Evolutionary conservation across 495 filamentous ascomycete species (phyloP), one percentile per base, ranked within the genome.

Genomic region (Cenococcum geophilum): DNA sequence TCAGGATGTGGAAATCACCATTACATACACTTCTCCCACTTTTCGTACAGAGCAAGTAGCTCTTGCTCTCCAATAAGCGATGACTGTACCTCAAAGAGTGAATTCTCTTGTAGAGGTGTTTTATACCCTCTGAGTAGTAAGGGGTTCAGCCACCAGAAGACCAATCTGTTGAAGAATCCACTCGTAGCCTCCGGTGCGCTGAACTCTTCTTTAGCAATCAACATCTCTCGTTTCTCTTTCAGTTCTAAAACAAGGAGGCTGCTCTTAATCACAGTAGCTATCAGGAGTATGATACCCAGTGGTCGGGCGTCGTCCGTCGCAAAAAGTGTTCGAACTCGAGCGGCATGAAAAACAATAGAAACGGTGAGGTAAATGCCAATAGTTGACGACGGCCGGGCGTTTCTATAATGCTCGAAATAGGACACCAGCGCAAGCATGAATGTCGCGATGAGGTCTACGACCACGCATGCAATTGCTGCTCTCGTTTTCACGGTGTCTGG

Each of bases 351-450:
- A 21, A 61, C 14, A 25, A 32, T 40, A 21, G 59, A 55, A 22
- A 61, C 35, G 20, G 27, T 47, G 10, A 61, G 59, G 51, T 55
- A 61, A 16, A 55, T 47, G 36, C 32, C 23, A 20, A 61, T 52
- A 21, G 40, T 34, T 4, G 59, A 55, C n/a, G 59, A 61, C 16
- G 59, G 59, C 34, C 59, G 49, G 47, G 50, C 14, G 22, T 35
- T 61, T 23, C 59, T 34, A 23, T 61, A 61, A 20, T 61, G 59
- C 36, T 61, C 59, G 40, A 61, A 61, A 25, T 61, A 37, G 14
- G 59, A 61, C 3, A 55, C 51, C 8, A 61, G n/a, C 18, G 49
- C 59, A n/a, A 61, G 51, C 52, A 37, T 48, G 59, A 54, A 54
- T n/a, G 59, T 61, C 9, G 59, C 59, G 16, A 61, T 35, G 37